Conservation (phyloP, 768 basidiomycete species). For the Pisolithus tinctorius region DNA sequence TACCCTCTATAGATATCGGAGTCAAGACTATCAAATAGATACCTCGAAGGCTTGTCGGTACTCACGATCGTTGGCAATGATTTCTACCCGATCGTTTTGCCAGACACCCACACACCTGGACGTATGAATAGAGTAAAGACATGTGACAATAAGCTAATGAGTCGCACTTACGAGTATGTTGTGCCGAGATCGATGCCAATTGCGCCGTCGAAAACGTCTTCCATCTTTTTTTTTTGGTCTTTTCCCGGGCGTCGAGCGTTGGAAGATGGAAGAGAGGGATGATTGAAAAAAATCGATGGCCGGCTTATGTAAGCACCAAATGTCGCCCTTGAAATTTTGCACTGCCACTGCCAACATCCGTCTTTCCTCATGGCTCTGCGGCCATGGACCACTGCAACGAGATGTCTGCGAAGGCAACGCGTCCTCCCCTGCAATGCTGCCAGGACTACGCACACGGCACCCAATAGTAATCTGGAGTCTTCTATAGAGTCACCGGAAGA, state of each 20-base stretch:
- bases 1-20: conserved; percentile 62
- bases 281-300: conserved; percentile 36
- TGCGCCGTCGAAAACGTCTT: conserved; percentile 93
- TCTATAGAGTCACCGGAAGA: conserved; percentile 46
- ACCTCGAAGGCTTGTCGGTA: conserved; percentile 10
- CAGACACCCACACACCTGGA: conserved; percentile 95
- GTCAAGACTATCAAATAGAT: neutral
- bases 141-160: conserved; percentile 12
- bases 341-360: conserved; percentile 21
- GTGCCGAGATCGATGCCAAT: conserved; percentile 97
- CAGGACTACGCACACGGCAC: conserved; percentile 25
- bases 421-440: neutral
- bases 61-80: conserved; percentile 95
- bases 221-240: conserved; percentile 63
- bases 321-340: conserved; percentile 17
- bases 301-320: conserved; percentile 48
- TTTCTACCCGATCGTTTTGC: conserved; percentile 99
- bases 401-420: conserved; percentile 13
- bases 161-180: conserved; percentile 77
- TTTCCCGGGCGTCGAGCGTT: conserved; percentile 21
- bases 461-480: conserved; percentile 16
- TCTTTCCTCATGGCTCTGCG: conserved; percentile 14
- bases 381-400: conserved; percentile 15
- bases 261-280: conserved; percentile 25
- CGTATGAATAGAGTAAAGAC: conserved; percentile 13